phyloP scores from a whole-genome alignment of 2,329 filamentous ascomycete species.

The Paracorniculantispora psalliotae region DNA sequence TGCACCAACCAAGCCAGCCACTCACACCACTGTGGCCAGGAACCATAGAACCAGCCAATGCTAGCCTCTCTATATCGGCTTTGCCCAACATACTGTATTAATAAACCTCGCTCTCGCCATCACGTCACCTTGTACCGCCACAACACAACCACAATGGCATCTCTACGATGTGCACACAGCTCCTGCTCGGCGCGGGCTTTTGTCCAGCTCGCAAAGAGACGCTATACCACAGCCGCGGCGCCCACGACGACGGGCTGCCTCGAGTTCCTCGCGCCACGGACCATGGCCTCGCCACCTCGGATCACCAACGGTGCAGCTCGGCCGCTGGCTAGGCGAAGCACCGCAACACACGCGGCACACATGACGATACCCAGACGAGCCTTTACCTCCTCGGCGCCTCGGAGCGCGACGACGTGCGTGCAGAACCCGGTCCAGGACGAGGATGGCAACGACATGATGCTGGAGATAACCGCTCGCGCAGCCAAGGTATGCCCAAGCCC shows the following conservation, averaged over 20 bases:
- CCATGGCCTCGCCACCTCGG: slow-evolving; percentile 15
- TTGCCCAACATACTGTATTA: slow-evolving; percentile 6
- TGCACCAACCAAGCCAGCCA: too few species aligned
- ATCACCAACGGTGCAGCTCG: slow-evolving; percentile 9
- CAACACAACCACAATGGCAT: slow-evolving; percentile 24
- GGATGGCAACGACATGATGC: slow-evolving; percentile 74
- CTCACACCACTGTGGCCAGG: too few species aligned
- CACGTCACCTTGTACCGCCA: not conserved
- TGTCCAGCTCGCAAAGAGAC: slow-evolving; percentile 36
- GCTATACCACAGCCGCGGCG: slow-evolving; percentile 23
- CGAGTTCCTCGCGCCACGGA: slow-evolving; percentile 37
- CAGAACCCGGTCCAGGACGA: slow-evolving; percentile 75
- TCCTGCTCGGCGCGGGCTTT: slow-evolving; percentile 36
- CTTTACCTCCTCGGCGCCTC: slow-evolving; percentile 35
- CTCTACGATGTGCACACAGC: slow-evolving; percentile 35
- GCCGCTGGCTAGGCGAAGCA: not conserved
- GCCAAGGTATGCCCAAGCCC: slow-evolving; percentile 54
- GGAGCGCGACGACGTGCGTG: slow-evolving; percentile 43
- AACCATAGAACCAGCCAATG: slow-evolving; percentile 13
- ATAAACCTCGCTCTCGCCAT: slow-evolving; percentile 1
- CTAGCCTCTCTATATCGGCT: slow-evolving; percentile 17
- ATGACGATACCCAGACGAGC: slow-evolving; percentile 14
- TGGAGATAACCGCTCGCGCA: slow-evolving; percentile 81
- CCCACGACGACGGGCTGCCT: slow-evolving; percentile 25
- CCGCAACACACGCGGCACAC: not conserved